Conservation (phyloP, 768 basidiomycete species). For the Podaxis rugospora region DNA sequence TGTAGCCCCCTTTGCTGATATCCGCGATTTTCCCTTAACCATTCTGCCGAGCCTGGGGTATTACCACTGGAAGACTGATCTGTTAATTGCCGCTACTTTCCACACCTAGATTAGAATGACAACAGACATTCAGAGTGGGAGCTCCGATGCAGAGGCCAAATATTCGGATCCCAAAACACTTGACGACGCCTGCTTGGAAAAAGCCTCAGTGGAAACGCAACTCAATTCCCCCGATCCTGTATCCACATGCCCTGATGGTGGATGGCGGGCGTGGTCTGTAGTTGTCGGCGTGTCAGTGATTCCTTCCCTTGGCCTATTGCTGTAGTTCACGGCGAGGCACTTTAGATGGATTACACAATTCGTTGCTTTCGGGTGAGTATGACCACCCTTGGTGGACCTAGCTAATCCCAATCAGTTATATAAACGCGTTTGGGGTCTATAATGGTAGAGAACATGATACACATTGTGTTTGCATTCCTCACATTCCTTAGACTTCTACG, state of each 20-base stretch:
- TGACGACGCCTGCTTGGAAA: not conserved
- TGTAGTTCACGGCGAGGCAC: not conserved
- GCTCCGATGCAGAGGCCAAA: no score
- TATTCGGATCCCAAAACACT: not conserved
- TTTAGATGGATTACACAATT: conserved; percentile 37
- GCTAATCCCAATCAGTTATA: conserved; percentile 22
- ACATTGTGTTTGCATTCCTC: conserved; percentile 17
- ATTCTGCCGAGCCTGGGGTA: no score
- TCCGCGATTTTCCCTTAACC: no score
- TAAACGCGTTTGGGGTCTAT: conserved; percentile 32
- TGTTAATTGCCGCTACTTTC: no score
- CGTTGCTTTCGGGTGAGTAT: conserved; percentile 36
- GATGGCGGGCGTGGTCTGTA: conserved; percentile 36
- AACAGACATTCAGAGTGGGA: no score
- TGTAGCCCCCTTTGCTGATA: no score
- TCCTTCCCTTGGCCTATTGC: not conserved
- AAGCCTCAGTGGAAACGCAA: not conserved
- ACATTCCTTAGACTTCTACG: conserved; percentile 32
- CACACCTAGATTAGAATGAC: no score
- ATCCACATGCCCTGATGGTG: conserved; percentile 31
- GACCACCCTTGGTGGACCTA: not conserved
- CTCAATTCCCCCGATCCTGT: not conserved
- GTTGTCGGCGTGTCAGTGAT: conserved; percentile 38
- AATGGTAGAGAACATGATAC: conserved; percentile 20
- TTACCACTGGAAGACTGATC: no score